phyloP scores from a whole-genome alignment of 1,284 basidiomycete species.

The Pseudozyma hubeiensis region DNA sequence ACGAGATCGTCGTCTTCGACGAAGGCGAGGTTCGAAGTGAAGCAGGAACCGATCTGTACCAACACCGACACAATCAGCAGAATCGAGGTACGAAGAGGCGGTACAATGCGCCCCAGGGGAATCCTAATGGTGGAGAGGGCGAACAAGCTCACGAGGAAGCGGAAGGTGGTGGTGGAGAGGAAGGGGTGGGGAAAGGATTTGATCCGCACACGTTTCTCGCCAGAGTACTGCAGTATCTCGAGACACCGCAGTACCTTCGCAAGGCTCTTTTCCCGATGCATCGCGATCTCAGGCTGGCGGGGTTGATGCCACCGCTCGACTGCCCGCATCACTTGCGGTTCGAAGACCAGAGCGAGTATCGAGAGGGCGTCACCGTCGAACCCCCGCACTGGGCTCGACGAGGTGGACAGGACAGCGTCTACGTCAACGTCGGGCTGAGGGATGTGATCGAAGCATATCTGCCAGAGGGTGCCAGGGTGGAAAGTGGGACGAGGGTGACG shows the following conservation, averaged over 20 bases:
- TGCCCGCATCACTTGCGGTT: conserved; percentile 67
- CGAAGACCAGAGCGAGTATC: conserved; percentile 60
- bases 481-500: conserved; percentile 59
- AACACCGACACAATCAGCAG: conserved; percentile 34
- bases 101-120: conserved; percentile 10
- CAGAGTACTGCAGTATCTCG: conserved; percentile 66
- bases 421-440: conserved; percentile 63
- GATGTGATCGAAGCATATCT: conserved; percentile 52
- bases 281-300: conserved; percentile 64
- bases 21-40: conserved; percentile 28
- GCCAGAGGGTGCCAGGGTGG: conserved; percentile 11
- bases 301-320: conserved; percentile 67
- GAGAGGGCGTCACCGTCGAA: conserved; percentile 63
- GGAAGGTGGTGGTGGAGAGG: not conserved
- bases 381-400: conserved; percentile 38
- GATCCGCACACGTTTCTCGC: conserved; percentile 63
- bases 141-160: conserved; percentile 8
- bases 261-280: conserved; percentile 68
- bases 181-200: conserved; percentile 20
- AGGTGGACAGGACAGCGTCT: conserved; percentile 19
- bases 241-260: conserved; percentile 69
- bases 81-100: conserved; percentile 15
- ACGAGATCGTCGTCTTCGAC: conserved; percentile 67
- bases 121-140: conserved; percentile 6
- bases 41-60: conserved; percentile 26